phyloP scores from a whole-genome alignment of 805 yeast genomes.

The Saccharomycopsis synnaedendra region DNA sequence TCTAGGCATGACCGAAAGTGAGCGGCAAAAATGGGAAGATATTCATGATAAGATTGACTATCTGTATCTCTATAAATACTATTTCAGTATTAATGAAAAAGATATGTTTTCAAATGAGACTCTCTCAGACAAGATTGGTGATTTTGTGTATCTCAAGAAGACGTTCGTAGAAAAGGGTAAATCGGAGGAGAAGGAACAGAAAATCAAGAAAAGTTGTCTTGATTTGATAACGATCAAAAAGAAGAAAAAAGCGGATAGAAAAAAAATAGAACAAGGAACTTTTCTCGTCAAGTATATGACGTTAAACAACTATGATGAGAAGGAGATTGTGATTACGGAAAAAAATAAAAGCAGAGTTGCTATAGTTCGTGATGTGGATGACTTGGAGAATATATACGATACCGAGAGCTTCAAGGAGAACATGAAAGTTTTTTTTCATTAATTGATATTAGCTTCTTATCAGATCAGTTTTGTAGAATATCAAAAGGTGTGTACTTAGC shows the following conservation, averaged over 20 bases:
- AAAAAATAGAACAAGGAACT: not conserved
- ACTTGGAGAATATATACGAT: conserved; percentile 14
- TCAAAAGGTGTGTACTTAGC: no score
- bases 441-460: no score
- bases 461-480: no score
- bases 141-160: conserved; percentile 9
- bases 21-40: conserved; percentile 24
- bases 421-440: not conserved
- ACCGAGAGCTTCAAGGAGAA: not conserved
- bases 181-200: not conserved
- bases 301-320: conserved; percentile 11
- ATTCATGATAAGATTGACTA: conserved; percentile 6
- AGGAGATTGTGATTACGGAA: conserved; percentile 4
- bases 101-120: conserved; percentile 3
- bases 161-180: conserved; percentile 2
- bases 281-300: conserved; percentile 6
- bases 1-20: conserved; percentile 73
- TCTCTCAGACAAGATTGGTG: not conserved
- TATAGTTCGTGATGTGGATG: conserved; percentile 7
- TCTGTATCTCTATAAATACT: conserved; percentile 8
- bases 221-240: not conserved
- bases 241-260: not conserved
- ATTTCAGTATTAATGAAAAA: not conserved
- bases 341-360: conserved; percentile 2
- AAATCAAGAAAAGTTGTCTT: not conserved